A percentile compares a stretch with the other conserved stretches of the same genome.
phyloP scores from a whole-genome alignment of 2,329 filamentous ascomycete genomes.

The Verticillium nonalfalfae region DNA sequence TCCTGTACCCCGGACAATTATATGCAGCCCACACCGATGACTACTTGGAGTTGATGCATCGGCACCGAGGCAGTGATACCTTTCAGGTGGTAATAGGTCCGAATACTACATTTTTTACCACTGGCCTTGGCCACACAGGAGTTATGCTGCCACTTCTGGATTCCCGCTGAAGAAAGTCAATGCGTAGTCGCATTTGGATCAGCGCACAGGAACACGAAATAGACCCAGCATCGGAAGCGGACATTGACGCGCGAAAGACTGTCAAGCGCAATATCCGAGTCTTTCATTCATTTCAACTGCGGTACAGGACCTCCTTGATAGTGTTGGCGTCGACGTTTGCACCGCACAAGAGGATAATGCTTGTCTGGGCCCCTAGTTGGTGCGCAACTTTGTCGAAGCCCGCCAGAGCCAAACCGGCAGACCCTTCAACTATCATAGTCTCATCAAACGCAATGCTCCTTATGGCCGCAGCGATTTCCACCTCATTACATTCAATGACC shows the following conservation, averaged over 20 bases:
- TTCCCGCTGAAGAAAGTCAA: too few species aligned
- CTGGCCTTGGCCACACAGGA: too few species aligned
- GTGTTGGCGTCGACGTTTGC: slow-evolving; percentile 7
- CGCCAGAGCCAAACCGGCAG: slow-evolving; percentile 15
- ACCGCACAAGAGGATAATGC: slow-evolving; percentile 13
- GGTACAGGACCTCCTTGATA: slow-evolving; percentile 2
- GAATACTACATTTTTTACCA: background rate
- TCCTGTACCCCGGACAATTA: background rate
- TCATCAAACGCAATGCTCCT: slow-evolving; percentile 12
- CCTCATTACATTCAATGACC: slow-evolving; percentile 14
- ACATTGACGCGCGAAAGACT: background rate
- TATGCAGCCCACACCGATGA: background rate
- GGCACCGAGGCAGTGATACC: background rate
- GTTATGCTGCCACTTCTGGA: too few species aligned
- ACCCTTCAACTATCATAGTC: slow-evolving; percentile 17
- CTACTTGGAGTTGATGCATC: background rate
- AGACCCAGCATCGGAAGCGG: too few species aligned
- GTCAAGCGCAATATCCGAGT: background rate
- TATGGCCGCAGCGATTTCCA: slow-evolving; percentile 9
- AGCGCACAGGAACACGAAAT: too few species aligned
- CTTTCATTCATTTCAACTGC: background rate
- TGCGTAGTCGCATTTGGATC: too few species aligned
- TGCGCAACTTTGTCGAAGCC: slow-evolving; percentile 12
- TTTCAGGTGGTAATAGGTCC: background rate
- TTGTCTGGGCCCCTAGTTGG: slow-evolving; percentile 8